Evolutionary conservation across 2,329 filamentous ascomycete genomes (phyloP), one percentile per base, ranked within the genome.

Genomic region (Colletotrichum phormii): DNA sequence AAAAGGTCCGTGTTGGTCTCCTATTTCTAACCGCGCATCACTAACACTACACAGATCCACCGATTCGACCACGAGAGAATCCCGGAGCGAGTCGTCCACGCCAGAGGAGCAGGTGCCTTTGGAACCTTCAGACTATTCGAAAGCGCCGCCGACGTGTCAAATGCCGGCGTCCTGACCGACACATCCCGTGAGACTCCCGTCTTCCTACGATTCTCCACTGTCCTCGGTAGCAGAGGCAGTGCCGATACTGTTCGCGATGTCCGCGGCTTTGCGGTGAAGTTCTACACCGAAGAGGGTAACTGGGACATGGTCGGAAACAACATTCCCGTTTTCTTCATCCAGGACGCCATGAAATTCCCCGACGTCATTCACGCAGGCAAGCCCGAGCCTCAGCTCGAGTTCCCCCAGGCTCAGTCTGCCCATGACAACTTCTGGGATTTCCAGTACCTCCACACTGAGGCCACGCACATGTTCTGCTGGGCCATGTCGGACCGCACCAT

Each of bases 391-490:
- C 85, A 93, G 76, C 92, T 88, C 64, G 92, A 94, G 76, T 86
- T 94, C 0, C 92, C 93, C 0, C 92, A 95, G 79, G 93, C 88
- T 0, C 92, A 94, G 77, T 84, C 87, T 0, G 92, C 92, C 0
- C 92, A 94, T 79, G 93, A 94, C 81, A 94, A 93, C 77, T 94
- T 94, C 77, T 95, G 92, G 92, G 93, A 95, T 77, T 95, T 94
- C 76, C 85, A 89, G 53, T 91, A 85, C 75, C 81, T 92, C 74
- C 91, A 95, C 77, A 84, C 89, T 0, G 93, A 96, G 79, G 89
- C 92, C 0, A 94, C 92, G 0, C 93, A 95, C 80, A 95, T 94
- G 92, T 93, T 89, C 76, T 90, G 94, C 86, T 95, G 93, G 93
- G 85, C 90, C 35, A 94, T 95, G 91, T 93, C 90, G 9, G 94